phyloP scores from a whole-genome alignment of 225 moss, liverwort and hornwort species.

The Asterella californica region DNA sequence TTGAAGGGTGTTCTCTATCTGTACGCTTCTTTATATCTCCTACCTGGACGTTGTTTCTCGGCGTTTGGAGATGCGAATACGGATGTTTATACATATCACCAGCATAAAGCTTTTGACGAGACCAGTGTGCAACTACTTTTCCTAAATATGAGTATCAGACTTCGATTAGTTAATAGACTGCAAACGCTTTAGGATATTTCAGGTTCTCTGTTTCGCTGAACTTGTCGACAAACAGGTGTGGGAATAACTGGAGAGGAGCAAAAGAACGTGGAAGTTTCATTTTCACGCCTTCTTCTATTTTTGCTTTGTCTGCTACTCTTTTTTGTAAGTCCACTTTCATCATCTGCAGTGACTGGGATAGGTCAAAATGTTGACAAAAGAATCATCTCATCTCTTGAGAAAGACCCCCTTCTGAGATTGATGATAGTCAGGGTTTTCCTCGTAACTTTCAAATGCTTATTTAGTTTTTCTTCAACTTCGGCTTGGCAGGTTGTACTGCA shows the following conservation, averaged over 20 bases:
- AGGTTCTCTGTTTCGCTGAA: background rate
- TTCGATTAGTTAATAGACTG: background rate
- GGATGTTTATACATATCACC: background rate
- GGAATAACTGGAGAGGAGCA: conserved; percentile 93
- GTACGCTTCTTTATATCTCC: background rate
- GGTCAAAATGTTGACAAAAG: background rate
- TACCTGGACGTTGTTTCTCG: background rate
- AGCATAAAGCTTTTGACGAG: background rate
- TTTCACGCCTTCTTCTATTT: conserved; percentile 69
- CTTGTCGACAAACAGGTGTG: conserved; percentile 51
- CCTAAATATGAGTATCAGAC: background rate
- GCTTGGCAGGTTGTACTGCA: conserved; percentile 64
- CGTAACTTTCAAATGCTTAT: background rate
- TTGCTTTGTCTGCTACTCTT: conserved; percentile 71
- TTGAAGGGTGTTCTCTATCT: background rate
- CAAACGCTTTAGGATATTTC: background rate
- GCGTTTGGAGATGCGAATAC: background rate
- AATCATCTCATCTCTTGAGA: background rate
- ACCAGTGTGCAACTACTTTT: background rate
- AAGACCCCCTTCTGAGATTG: background rate
- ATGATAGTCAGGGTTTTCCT: background rate
- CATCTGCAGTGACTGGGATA: background rate
- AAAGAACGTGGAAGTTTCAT: conserved; percentile 66
- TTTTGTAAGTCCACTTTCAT: conserved; percentile 50
- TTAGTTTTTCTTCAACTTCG: conserved; percentile 8